Base-by-base conservation (phyloP, 2,329 filamentous ascomycete species). In the Neonectria neomacrospora region DNA sequence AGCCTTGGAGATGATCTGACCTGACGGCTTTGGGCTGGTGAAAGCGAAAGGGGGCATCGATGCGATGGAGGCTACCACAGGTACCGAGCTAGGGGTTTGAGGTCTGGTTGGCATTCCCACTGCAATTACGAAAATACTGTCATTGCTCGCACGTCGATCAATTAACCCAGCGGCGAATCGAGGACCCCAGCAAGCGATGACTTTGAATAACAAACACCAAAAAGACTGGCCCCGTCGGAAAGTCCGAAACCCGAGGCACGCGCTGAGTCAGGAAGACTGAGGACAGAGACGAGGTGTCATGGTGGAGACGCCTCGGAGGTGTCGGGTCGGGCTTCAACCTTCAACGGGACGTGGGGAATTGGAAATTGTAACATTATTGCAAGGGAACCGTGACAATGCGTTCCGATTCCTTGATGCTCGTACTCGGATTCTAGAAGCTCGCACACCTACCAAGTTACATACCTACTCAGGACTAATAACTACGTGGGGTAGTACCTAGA, bases 171-270 rank as follows among this genome's bases (percentile, higher is more conserved):
- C 48, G 42, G 47, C 44, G 37, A 37, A 30, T 54, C 54, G 50
- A 63, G 48, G 48, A 55, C 41, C 37, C 26, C 18, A 50, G 42
- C n/a, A 47, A 20, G 42, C 20, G 42, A 37, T 18, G 42, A 30
- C 28, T 9, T 42, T 28, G 22, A 30, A 16, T 39, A 34, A 41
- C 50, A 48, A n/a, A 10, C 23, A 11, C 50, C 20, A 18, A 41
- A 56, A 53, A 50, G n/a, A 50, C 50, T 63, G 60, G 50, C 50
- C 54, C 60, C 54, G 58, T 58, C 54, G 60, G 60, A 58, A 56
- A 62, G 41, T 11, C 26, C 50, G 58, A 58, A 48, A 42, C 34
- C 60, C 60, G 59, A 50, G 41, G 34, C 26, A 8, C 12, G 47
- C 23, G 55, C 37, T 57, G 54, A 44, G 54, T 41, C 50, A 53